These are phyloP conservation scores for Pichia sp. DNA, from an alignment of 1,139 yeast species.

Conservation along the genomic window DNA sequence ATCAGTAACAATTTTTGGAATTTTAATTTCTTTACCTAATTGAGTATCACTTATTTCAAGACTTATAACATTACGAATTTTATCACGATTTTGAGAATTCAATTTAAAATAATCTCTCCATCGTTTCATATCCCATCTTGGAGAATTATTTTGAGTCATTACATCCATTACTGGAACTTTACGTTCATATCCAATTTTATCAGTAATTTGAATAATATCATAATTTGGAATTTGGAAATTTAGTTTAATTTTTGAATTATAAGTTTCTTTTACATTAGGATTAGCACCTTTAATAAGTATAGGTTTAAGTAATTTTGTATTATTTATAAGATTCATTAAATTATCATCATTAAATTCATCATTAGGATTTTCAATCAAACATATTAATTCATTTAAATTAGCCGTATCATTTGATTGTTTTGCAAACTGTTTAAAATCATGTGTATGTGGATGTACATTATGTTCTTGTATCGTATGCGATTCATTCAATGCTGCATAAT, in stretches of 20 bases:
- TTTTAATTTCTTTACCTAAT: slow-evolving; percentile 43
- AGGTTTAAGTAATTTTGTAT: slow-evolving; percentile 34
- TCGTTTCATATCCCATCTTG: slow-evolving; percentile 62
- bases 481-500: slow-evolving; percentile 73
- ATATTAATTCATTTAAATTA: slow-evolving; percentile 20
- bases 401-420: slow-evolving; percentile 11
- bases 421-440: slow-evolving; percentile 30
- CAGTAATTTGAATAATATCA: slow-evolving; percentile 53
- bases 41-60: slow-evolving; percentile 63
- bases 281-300: slow-evolving; percentile 30
- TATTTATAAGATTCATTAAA: slow-evolving; percentile 34
- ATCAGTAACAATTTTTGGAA: slow-evolving; percentile 65
- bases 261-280: slow-evolving; percentile 12
- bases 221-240: slow-evolving; percentile 40
- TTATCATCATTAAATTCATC: slow-evolving; percentile 30
- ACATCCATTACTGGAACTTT: slow-evolving; percentile 88
- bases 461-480: slow-evolving; percentile 62
- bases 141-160: slow-evolving; percentile 62
- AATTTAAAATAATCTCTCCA: slow-evolving; percentile 73
- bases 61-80: slow-evolving; percentile 75
- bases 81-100: slow-evolving; percentile 43
- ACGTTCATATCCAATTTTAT: slow-evolving; percentile 55
- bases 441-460: slow-evolving; percentile 58
- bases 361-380: slow-evolving; percentile 24
- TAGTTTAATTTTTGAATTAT: slow-evolving; percentile 35